These are phyloP conservation scores for Neurospora sp. DNA, from an alignment of 495 filamentous ascomycete genomes.

Conservation along the genomic window DNA sequence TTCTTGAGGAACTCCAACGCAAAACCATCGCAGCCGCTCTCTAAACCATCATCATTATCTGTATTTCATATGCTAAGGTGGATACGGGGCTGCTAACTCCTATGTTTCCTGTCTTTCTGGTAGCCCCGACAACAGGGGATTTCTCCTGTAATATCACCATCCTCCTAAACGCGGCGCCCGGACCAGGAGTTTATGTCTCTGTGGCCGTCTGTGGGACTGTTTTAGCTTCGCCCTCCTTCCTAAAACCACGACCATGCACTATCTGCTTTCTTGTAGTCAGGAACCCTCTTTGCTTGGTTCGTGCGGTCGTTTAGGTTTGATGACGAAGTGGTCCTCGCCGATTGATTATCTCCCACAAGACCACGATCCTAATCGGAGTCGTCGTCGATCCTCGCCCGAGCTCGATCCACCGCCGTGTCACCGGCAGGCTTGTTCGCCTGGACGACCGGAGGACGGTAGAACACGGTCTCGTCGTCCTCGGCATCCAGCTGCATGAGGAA, in stretches of 20 bases:
- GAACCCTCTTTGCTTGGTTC: not conserved
- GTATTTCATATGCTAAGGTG: not conserved
- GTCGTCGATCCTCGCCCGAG: conserved; percentile 40
- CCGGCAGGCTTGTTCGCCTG: conserved; percentile 33
- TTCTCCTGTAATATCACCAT: not conserved
- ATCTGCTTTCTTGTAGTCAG: not conserved
- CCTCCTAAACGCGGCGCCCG: not conserved
- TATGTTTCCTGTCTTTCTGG: not conserved
- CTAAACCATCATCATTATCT: not conserved
- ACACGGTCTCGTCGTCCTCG: conserved; percentile 75
- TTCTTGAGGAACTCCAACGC: not conserved
- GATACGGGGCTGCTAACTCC: not conserved
- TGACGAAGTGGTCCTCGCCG: conserved; percentile 6
- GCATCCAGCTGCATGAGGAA: conserved; percentile 91
- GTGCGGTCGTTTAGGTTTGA: not conserved
- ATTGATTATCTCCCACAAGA: conserved; percentile 3
- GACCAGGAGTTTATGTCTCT: not conserved
- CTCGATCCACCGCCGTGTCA: conserved; percentile 40
- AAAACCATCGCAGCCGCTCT: not conserved
- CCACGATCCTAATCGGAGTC: conserved; percentile 35
- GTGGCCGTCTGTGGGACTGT: not conserved
- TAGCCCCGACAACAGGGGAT: not conserved
- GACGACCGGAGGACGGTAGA: conserved; percentile 54
- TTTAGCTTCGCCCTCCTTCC: not conserved
- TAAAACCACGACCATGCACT: not conserved